Conservation (phyloP, 140 eudicot species). For the Ambrosia hybrid region DNA sequence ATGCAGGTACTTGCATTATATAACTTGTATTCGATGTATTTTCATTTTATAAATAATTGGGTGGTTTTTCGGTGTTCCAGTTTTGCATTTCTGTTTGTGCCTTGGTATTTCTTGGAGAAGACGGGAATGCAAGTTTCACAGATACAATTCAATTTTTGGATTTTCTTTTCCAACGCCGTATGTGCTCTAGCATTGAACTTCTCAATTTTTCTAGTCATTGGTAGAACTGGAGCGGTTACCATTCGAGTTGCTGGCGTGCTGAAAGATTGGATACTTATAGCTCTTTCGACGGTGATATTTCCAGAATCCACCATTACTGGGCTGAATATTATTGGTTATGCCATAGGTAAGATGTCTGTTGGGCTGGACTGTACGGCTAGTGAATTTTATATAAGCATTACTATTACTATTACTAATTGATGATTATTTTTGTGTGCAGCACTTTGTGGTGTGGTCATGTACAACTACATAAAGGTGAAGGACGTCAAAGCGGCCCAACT, state of each 20-base stretch:
- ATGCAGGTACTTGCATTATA: conserved; percentile 63
- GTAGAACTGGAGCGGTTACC: conserved; percentile 97
- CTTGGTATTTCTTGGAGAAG: conserved; percentile 93
- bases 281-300: conserved; percentile 89
- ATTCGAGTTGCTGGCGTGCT: conserved; percentile 96
- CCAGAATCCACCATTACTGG: conserved; percentile 86
- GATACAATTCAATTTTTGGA: conserved; percentile 87
- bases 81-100: conserved; percentile 84
- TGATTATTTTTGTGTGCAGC: conserved; percentile 42
- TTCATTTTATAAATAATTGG: background rate
- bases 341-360: conserved; percentile 50
- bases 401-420: too few relatives aligned
- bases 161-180: conserved; percentile 86
- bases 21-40: background rate
- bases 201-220: conserved; percentile 89
- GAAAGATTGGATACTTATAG: conserved; percentile 95
- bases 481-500: conserved; percentile 70
- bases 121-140: conserved; percentile 77
- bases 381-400: background rate
- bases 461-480: conserved; percentile 86
- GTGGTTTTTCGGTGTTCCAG: conserved; percentile 33
- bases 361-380: background rate
- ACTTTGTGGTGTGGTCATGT: conserved; percentile 91
- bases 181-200: conserved; percentile 86
- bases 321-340: conserved; percentile 88